Percentiles rank a stretch among this genome's conserved stretches.
Conservation (phyloP, 352 stramenopile species). For the Phytophthora multivora region DNA sequence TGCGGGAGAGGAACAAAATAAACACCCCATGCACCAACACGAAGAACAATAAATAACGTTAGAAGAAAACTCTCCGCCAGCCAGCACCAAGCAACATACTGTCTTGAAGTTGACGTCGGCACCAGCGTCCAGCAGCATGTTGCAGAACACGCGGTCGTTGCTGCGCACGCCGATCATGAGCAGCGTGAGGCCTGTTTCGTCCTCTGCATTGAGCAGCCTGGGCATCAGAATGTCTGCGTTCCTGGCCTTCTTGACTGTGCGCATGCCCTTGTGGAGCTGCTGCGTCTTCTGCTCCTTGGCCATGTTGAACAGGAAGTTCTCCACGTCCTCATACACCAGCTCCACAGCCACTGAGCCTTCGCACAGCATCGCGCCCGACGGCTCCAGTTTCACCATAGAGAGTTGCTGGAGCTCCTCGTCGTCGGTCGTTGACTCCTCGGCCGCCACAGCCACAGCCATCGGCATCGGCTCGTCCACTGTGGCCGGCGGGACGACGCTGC, state of each 20-base stretch:
- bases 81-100: constrained; percentile 39
- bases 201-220: constrained; percentile 59
- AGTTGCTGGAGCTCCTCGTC: constrained; percentile 79
- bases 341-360: constrained; percentile 44
- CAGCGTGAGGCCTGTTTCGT: constrained; percentile 82
- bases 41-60: constrained; percentile 10
- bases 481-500: constrained; percentile 9
- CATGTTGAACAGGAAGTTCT: constrained; percentile 62
- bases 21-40: constrained; percentile 2
- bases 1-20: constrained; percentile 35
- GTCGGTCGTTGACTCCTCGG: constrained; percentile 77
- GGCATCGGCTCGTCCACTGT: constrained; percentile 35
- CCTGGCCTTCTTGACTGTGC: constrained; percentile 54
- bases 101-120: constrained; percentile 86
- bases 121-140: constrained; percentile 66
- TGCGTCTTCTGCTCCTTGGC: constrained; percentile 54
- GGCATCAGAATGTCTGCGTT: constrained; percentile 57
- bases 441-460: constrained; percentile 41
- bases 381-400: constrained; percentile 61
- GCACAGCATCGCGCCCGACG: constrained; percentile 10
- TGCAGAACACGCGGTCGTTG: constrained; percentile 60
- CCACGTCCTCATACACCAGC: constrained; percentile 67
- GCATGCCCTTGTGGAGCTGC: constrained; percentile 65
- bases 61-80: constrained; percentile 1
- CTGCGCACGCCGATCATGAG: constrained; percentile 83